phyloP scores from a whole-genome alignment of 208 protist genomes.

The Herpetomonas tarakana region DNA sequence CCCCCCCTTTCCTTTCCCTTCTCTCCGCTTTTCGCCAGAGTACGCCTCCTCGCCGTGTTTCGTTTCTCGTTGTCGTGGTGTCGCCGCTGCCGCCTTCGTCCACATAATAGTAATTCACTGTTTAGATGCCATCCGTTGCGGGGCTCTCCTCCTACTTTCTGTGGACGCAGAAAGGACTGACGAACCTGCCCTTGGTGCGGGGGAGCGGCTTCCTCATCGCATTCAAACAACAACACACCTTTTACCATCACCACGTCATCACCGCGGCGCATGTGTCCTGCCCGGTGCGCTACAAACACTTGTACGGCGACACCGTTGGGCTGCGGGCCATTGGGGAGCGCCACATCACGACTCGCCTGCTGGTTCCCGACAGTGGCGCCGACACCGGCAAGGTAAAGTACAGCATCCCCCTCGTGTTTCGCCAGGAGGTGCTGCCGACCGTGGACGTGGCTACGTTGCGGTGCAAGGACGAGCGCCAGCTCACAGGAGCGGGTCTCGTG shows the following conservation, averaged over 20 bases:
- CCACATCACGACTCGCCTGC: slow-evolving; percentile 69
- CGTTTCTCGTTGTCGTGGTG: no score
- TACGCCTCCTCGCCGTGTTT: no score
- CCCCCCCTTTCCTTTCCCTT: no score
- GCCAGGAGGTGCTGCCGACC: slow-evolving; percentile 63
- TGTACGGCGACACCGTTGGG: slow-evolving; percentile 70
- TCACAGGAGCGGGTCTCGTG: slow-evolving; percentile 23
- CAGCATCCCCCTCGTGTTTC: slow-evolving; percentile 62
- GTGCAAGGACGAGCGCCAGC: slow-evolving; percentile 32
- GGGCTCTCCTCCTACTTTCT: slow-evolving; percentile 88
- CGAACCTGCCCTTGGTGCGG: slow-evolving; percentile 75
- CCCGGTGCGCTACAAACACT: slow-evolving; percentile 52
- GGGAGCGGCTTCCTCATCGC: slow-evolving; percentile 79
- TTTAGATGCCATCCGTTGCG: slow-evolving; percentile 35
- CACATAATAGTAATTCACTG: no score
- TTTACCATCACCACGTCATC: slow-evolving; percentile 82
- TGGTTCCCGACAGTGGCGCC: slow-evolving; percentile 41
- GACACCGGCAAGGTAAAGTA: slow-evolving; percentile 19
- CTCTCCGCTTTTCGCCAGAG: no score
- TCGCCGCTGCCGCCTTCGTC: no score
- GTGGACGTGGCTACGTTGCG: slow-evolving; percentile 71
- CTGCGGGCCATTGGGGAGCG: slow-evolving; percentile 84
- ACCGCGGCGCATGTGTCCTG: slow-evolving; percentile 81
- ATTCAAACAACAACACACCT: slow-evolving; percentile 63
- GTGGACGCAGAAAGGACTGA: slow-evolving; percentile 86